Evolutionary conservation across 768 basidiomycete genomes (phyloP), one percentile per base, ranked within the genome.

Genomic region (Trichaptum fuscoviolaceum): DNA sequence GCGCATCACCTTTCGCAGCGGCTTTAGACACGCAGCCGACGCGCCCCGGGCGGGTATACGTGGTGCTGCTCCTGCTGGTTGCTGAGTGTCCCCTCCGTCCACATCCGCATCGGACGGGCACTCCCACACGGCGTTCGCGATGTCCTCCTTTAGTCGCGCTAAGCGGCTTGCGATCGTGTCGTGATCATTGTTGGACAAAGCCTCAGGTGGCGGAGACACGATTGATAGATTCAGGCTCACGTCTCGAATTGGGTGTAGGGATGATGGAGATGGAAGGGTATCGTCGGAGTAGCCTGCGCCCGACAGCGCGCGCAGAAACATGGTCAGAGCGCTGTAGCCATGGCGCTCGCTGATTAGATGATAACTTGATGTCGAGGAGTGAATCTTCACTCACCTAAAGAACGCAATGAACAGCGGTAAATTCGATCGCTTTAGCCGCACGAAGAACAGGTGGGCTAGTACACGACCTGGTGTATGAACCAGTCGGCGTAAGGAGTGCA

Each of bases 281-380:
- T 30, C 65, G 27, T 65, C 65, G 24, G 59, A 35, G 60, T 65
- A 65, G 9, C 65, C 65, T 24, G 42, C 65, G 59, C 65, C 65
- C n/a, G 58, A 60, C 58, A 65, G 58, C 12, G 65, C 65, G 20
- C 65, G 26, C 18, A 62, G 25, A 24, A 65, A 65, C 30, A 65
- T 65, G 59, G 59, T 35, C 27, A 65, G 42, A 26, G 58, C 59
- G 25, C 65, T 65, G 35, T 27, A 59, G 6, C 58, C 23, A 59
- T n/a, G 58, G 30, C 30, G 30, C 10, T 2, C 20, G 42, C 15
- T 12, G 20, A 52, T 52, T 20, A 52, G 42, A 52, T 20, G 15
- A 5, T 52, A 15, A 52, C 20, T 52, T 12, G 2, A 12, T 52
- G 42, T 20, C 15, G 20, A 20, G 10, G 20, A 52, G 42, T 6